Base-by-base conservation (phyloP, 2,329 filamentous ascomycete species). In the Xylariaceae sp. region DNA sequence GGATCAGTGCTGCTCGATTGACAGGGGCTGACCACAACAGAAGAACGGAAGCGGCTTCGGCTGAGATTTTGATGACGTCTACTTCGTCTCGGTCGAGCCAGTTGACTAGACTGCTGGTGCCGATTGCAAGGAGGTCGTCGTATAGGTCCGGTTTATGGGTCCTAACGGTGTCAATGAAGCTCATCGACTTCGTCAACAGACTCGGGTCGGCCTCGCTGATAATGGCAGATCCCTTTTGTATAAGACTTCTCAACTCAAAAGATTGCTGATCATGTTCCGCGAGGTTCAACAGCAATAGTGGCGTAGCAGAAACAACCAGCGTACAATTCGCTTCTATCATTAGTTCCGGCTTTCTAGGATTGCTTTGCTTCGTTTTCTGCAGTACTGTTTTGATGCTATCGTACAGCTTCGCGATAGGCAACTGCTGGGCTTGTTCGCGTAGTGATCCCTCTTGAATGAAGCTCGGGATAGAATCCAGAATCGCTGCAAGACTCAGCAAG, bases 321-420 rank as follows among this genome's bases (percentile, higher is more conserved):
- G 76, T 77, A 65, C 83, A 81, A 11, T 79, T 78, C 0, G 84
- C 83, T 66, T 88, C 85, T 30, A 84, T 83, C 3, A 88, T 78
- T 18, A 89, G 76, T 59, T 89, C 87, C 0, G 84, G 85, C 23
- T 83, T 82, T 15, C 88, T 78, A 63, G 80, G 82, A 1, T 75
- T 75, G 0, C 74, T 77, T 0, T 69, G 68, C 50, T 73, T 71
- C 50, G 76, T 73, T 51, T 78, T 74, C 18, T 72, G 66, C 10
- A 85, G 67, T 5, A 82, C 75, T 0, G 62, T 59, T 35, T 58
- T 67, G 8, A 78, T 58, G 2, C 68, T 65, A 10, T 69, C 63
- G 2, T 74, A 59, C 2, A 69, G 57, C 10, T 65, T 54, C 6
- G 65, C 57, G 10, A 71, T 51, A 9, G 61, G 66, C 30, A 70